Base-by-base conservation (phyloP, 2,329 filamentous ascomycete genomes). In the Graphilbum sp. region DNA sequence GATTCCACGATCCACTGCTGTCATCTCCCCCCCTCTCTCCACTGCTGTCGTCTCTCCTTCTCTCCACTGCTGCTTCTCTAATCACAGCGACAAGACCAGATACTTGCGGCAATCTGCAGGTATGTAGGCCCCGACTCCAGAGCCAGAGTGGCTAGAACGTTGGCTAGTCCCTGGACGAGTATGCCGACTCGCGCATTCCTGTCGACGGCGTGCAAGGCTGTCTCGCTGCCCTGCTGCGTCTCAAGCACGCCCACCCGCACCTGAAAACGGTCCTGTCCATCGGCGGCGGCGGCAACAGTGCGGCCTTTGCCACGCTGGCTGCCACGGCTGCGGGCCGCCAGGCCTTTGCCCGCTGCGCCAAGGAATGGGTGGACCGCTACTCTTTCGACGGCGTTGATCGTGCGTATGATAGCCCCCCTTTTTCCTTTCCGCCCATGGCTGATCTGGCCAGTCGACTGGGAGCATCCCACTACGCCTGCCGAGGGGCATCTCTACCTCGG, bases 361-460 rank as follows among this genome's bases (percentile, higher is more conserved):
- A 62, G 36, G 56, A 56, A 12, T 61, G 79, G 42, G 68, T 75
- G 19, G 65, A 75, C 42, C 53, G 61, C 36, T 70, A 71, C 49
- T 58, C 59, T 2, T 59, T 81, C 11, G 73, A 80, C 48, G 76
- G 76, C 2, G 66, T 79, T 23, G 76, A 81, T 45, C 67, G 74
- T 77, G 55, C 48, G 58, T 44, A n/a, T 29, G 10, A 25, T 17
- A 17, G 15, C 7, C 9, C 4, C 11, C 6, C 16, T n/a, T n/a
- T n/a, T n/a, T n/a, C n/a, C n/a, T n/a, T n/a, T n/a, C n/a, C n/a
- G n/a, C n/a, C n/a, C n/a, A n/a, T n/a, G n/a, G n/a, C n/a, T n/a
- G n/a, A 5, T 24, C 12, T 31, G 31, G 10, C 3, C 30, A 78
- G 72, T 80, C 46, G 75, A 80, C 52, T 80, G 76, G 76, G 76